Base-by-base conservation (phyloP, 2,329 filamentous ascomycete species). In the Catunica adiposa region DNA sequence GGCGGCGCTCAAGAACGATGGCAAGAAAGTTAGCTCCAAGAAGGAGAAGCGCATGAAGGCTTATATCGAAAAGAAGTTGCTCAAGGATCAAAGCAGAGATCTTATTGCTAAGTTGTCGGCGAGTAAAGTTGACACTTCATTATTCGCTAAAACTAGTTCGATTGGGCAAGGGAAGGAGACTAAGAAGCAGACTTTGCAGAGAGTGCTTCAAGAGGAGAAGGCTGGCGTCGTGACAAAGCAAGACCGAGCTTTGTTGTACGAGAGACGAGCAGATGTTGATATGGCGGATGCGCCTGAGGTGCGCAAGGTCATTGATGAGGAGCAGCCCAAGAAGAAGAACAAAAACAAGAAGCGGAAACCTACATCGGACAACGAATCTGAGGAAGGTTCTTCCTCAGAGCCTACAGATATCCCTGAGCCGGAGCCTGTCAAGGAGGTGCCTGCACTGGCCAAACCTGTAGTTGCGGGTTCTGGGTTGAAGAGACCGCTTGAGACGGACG, bases 21-120 rank as follows among this genome's bases (percentile, higher is more conserved):
- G 82, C 56, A 70, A 68, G 56, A 80, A 81, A 63, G 71, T 82
- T 64, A 81, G 72, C 63, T 72, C 77, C 58, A 82, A 83, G 64
- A 83, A 83, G 65, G 77, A 79, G 4, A 83, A 83, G 68, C 73
- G 80, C 1, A 65, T 83, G 40, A 80, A 83, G 60, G 83, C 83
- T 64, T 83, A 83, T 64, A 81, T 83, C 61, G 89, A 97, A 63
- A 92, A 78, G 58, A 98, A 98, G 74, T 73, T 98, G 48, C 86
- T 83, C 67, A 96, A 94, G 67, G 92, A 98, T 65, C 90, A 97
- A 67, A 94, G 87, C 63, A 75, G 86, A 26, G 84, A 82, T 56
- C 72, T 98, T 29, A 75, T 97, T 62, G 85, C 86, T 65, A 89
- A 92, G 66, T 75, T 98, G 25, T 86, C 86, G 17, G 75, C 80